Evolutionary conservation across 805 yeast genomes (phyloP).

Genomic region (Candida jianshihensis): DNA sequence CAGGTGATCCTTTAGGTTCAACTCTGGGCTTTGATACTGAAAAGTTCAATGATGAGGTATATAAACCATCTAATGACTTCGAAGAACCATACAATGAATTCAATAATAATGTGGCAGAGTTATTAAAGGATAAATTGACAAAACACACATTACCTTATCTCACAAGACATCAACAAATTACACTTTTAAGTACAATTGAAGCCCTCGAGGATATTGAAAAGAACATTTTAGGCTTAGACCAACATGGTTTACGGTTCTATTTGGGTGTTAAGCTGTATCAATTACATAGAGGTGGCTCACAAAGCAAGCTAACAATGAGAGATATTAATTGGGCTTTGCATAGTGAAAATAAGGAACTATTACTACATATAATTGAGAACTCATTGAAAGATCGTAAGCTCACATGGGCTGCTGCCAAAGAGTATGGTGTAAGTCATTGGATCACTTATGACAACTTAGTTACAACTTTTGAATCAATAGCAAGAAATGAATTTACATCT

Average conservation of each 20-base stretch:
- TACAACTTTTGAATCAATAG: slow-evolving; percentile 57
- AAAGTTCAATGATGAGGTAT: slow-evolving; percentile 21
- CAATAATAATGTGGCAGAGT: slow-evolving; percentile 34
- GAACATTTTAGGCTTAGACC: slow-evolving; percentile 26
- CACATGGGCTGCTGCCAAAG: slow-evolving; percentile 54
- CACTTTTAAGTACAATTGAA: slow-evolving; percentile 62
- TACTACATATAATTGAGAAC: slow-evolving; percentile 43
- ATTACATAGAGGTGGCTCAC: slow-evolving; percentile 41
- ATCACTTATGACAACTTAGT: slow-evolving; percentile 37
- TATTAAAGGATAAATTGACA: slow-evolving; percentile 53
- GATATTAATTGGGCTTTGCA: slow-evolving; percentile 87
- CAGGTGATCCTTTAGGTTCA: slow-evolving; percentile 22
- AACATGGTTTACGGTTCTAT: slow-evolving; percentile 63
- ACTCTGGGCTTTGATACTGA: slow-evolving; percentile 22
- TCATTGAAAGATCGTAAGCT: slow-evolving; percentile 36
- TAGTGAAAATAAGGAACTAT: slow-evolving; percentile 65
- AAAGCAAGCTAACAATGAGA: slow-evolving; percentile 57
- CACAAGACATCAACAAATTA: slow-evolving; percentile 88
- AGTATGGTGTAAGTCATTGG: slow-evolving; percentile 73
- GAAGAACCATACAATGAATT: slow-evolving; percentile 37
- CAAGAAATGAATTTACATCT: slow-evolving; percentile 60
- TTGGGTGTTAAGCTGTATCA: slow-evolving; percentile 65
- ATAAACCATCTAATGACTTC: slow-evolving; percentile 4
- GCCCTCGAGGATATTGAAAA: slow-evolving; percentile 51
- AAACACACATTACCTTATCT: slow-evolving; percentile 67